A percentile compares a stretch with the other conserved stretches of the same genome.
phyloP scores from a whole-genome alignment of 2,329 filamentous ascomycete species.

The Venturia carpophila region DNA sequence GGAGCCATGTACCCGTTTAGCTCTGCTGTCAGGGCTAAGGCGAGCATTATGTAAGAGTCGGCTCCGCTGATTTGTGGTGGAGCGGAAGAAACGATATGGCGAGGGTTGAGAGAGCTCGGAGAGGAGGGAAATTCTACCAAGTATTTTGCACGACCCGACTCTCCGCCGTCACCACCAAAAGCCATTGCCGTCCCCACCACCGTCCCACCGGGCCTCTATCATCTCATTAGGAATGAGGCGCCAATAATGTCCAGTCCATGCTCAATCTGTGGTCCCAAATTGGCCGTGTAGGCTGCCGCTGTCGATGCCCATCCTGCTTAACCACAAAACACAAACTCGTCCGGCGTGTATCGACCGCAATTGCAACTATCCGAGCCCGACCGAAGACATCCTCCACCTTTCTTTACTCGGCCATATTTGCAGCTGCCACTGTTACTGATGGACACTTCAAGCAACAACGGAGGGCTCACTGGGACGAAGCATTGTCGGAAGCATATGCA shows the following conservation, averaged over 20 bases:
- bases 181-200: neutral
- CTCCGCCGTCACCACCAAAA: neutral
- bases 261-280: conserved; percentile 16
- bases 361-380: conserved; percentile 21
- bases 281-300: conserved; percentile 26
- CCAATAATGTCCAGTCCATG: conserved; percentile 8
- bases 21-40: conserved; percentile 60
- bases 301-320: conserved; percentile 56
- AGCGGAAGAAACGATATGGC: too few relatives aligned
- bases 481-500: conserved; percentile 49
- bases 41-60: conserved; percentile 22
- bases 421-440: conserved; percentile 56
- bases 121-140: neutral
- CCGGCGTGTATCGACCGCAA: conserved; percentile 29
- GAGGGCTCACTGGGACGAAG: conserved; percentile 52
- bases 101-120: conserved; percentile 9
- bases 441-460: conserved; percentile 51
- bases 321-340: conserved; percentile 34
- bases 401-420: conserved; percentile 60
- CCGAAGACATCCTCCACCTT: conserved; percentile 50
- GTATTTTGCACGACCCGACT: neutral
- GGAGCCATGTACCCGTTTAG: conserved; percentile 52
- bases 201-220: neutral
- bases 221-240: neutral
- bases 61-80: neutral